Base-by-base conservation (phyloP, 1,139 yeast genomes). In the Geotrichum klebahnii region DNA sequence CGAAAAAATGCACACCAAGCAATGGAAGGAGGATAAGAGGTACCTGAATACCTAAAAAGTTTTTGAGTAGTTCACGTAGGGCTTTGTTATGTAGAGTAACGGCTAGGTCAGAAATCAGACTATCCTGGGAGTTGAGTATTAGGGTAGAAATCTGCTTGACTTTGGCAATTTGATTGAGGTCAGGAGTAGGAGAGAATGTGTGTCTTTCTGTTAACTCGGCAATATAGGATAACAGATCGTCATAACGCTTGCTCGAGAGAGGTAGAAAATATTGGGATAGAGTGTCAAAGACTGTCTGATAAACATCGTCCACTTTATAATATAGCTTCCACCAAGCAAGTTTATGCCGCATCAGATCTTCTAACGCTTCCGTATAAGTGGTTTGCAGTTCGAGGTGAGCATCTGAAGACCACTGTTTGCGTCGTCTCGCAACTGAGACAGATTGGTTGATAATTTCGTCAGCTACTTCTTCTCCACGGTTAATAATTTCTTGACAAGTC, bases 271-370 rank as follows among this genome's bases (percentile, higher is more conserved):
- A 48, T 17, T 50, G 45, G 2, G 60, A 50, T 10, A 55, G 45
- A 2, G 55, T 53, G 20, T 59, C 56, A 6, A 53, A 46, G 2
- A 63, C 49, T 5, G 54, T 52, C 10, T 62, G 61, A 35, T 64
- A 62, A 3, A 70, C 63, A 44, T 70, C 74, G 51, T 70, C 74
- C 8, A 65, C 65, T 19, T 61, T 58, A 53, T 57, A 63, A 52
- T 68, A 70, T 26, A 70, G 60, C 50, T 68, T 67, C 62, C 66
- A 70, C 73, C 73, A 70, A 2, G 72, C 65, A 29, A 68, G 52
- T 4, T 57, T 55, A 16, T 53, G 44, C 22, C 35, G 17, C 3
- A 23, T 34, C 5, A 42, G 38, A 14, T 46, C 43, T n/a, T 32
- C 29, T 12, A 23, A 33, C 14, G 46, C 49, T 8, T 32, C 43